Percentiles rank a stretch among this genome's conserved stretches.
These are phyloP conservation scores for Entomortierella chlamydospora DNA, from an alignment of 192 early-diverging fungal genomes.

Conservation along the genomic window DNA sequence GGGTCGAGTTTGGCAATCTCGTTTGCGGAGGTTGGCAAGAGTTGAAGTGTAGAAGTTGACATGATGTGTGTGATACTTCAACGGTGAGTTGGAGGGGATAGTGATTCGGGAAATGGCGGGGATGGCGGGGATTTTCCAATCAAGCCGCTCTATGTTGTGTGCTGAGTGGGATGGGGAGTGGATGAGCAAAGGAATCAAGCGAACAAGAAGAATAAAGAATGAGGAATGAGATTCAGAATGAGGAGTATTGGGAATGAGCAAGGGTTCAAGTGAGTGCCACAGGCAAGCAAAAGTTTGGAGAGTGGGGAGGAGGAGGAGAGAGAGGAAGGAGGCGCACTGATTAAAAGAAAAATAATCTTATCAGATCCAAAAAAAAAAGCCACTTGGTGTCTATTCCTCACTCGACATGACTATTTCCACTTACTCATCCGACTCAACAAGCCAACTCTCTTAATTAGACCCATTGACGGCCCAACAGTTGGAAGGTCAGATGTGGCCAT, in stretches of 20 bases:
- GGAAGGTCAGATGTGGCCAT: no score
- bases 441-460: background rate
- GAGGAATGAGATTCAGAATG: conserved; percentile 14
- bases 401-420: background rate
- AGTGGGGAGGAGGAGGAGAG: background rate
- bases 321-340: background rate
- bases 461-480: no score
- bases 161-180: conserved; percentile 1
- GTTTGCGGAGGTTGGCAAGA: conserved; percentile 27
- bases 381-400: background rate
- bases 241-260: conserved; percentile 2
- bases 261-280: background rate
- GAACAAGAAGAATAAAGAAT: background rate
- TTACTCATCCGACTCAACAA: background rate
- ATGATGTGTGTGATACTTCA: conserved; percentile 6
- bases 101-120: background rate
- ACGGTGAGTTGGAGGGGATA: no score
- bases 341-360: conserved; percentile 24
- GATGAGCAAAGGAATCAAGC: conserved; percentile 7
- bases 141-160: background rate
- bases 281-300: background rate
- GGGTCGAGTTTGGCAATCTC: conserved; percentile 50
- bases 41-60: conserved; percentile 48
- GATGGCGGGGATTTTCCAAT: background rate
- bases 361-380: conserved; percentile 37